Evolutionary conservation across 768 basidiomycete genomes (phyloP).

Genomic region (Pleurotus platypus): DNA sequence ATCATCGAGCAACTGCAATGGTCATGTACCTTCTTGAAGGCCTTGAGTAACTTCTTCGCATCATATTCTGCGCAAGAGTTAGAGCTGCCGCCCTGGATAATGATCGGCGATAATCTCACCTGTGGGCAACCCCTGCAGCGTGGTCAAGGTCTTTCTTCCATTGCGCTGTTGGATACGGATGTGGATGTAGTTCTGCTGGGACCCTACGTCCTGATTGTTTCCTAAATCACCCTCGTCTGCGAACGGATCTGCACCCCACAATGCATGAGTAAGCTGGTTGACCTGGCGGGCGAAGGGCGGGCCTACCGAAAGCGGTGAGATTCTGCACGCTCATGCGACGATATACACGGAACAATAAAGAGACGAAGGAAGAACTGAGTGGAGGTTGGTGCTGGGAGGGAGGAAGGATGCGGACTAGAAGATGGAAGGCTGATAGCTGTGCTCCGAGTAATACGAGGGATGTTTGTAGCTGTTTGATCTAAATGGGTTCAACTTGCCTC

Average conservation of each 20-base stretch:
- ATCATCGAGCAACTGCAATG: background rate
- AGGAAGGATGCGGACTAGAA: conserved; percentile 12
- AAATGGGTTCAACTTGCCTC: background rate
- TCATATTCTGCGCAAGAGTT: conserved; percentile 70
- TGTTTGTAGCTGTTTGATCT: conserved; percentile 5
- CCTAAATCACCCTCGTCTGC: conserved; percentile 89
- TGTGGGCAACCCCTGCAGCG: conserved; percentile 91
- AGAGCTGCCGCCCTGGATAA: conserved; percentile 6
- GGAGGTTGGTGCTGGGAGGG: conserved; percentile 28
- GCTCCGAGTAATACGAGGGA: conserved; percentile 11
- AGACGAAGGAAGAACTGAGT: conserved; percentile 41
- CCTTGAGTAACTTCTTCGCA: conserved; percentile 96
- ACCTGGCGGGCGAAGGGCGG: conserved; percentile 5
- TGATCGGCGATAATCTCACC: conserved; percentile 42
- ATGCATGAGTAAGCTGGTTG: conserved; percentile 15
- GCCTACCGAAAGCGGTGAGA: conserved; percentile 75
- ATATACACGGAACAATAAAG: conserved; percentile 32
- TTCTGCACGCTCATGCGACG: conserved; percentile 95
- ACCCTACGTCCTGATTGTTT: conserved; percentile 71
- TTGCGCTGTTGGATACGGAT: conserved; percentile 99
- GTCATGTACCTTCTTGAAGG: conserved; percentile 87
- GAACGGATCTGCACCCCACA: conserved; percentile 74
- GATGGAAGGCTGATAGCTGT: conserved; percentile 20
- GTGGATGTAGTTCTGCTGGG: conserved; percentile 83
- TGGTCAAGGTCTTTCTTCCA: conserved; percentile 97